phyloP scores from a whole-genome alignment of 129 eudicot species.

The Chrysanthemum seticuspe region DNA sequence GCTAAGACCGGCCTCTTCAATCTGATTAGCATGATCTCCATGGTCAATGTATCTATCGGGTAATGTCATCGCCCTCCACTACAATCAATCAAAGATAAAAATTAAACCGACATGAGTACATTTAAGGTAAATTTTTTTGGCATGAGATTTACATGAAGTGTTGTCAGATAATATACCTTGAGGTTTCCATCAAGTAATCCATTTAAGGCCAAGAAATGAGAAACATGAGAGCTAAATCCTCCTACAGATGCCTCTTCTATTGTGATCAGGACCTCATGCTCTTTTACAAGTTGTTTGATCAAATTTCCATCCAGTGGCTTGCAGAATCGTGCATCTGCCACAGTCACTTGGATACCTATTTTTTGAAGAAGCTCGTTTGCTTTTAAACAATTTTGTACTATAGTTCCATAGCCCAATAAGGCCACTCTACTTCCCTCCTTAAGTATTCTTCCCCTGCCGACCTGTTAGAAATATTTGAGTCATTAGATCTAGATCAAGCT shows the following conservation, averaged over 20 bases:
- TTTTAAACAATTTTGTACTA: conserved; percentile 54
- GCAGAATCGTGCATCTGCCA: conserved; percentile 68
- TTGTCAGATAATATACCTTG: conserved; percentile 38
- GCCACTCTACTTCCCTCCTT: conserved; percentile 67
- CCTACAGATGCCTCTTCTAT: conserved; percentile 72
- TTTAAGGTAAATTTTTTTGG: conserved; percentile 17
- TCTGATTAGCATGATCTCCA: conserved; percentile 48
- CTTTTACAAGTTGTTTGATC: conserved; percentile 45
- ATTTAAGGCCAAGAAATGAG: conserved; percentile 61
- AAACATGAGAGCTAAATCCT: conserved; percentile 65
- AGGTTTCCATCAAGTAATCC: conserved; percentile 69
- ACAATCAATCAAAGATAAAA: conserved; percentile 9
- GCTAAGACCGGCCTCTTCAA: conserved; percentile 63
- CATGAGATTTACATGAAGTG: conserved; percentile 3
- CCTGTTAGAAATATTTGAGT: conserved; percentile 25
- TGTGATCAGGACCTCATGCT: conserved; percentile 60
- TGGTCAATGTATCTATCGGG: conserved; percentile 71
- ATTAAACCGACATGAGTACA: not conserved
- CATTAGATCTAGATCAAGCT: not conserved
- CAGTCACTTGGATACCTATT: conserved; percentile 36
- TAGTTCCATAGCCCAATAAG: conserved; percentile 59
- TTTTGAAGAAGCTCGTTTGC: conserved; percentile 43
- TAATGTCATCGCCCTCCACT: conserved; percentile 80
- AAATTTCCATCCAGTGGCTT: conserved; percentile 65
- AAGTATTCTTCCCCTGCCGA: conserved; percentile 58